Evolutionary conservation across 192 early-diverging fungal species (phyloP).

Genomic region (Coemansia sp.): DNA sequence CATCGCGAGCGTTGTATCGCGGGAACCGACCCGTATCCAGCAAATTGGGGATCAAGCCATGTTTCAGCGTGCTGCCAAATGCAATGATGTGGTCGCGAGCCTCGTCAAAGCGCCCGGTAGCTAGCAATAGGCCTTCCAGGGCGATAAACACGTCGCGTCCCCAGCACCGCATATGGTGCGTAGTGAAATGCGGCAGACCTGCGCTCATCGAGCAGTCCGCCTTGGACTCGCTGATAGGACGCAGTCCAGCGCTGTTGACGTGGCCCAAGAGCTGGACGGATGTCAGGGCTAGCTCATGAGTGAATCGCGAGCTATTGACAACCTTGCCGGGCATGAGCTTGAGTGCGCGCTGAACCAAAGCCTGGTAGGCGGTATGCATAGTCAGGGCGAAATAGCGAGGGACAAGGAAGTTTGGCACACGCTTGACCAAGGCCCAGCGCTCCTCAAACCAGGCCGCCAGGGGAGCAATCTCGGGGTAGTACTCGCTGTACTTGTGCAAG

Average conservation of each 20-base stretch:
- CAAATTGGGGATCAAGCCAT: conserved; percentile 96
- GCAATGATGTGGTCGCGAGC: conserved; percentile 85
- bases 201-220: conserved; percentile 77
- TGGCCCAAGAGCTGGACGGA: conserved; percentile 83
- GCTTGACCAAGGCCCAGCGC: conserved; percentile 71
- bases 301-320: conserved; percentile 63
- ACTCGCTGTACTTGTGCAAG: conserved; percentile 47
- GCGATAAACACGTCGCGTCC: conserved; percentile 98
- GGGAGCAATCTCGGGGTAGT: conserved; percentile 25
- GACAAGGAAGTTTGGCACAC: conserved; percentile 77
- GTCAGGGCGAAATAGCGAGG: conserved; percentile 95
- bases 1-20: conserved; percentile 95
- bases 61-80: conserved; percentile 89
- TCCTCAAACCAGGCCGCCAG: conserved; percentile 77
- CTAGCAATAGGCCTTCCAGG: conserved; percentile 79
- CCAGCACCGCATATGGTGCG: conserved; percentile 93
- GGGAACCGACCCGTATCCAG: conserved; percentile 83
- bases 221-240: conserved; percentile 56
- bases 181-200: conserved; percentile 93
- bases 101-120: conserved; percentile 79
- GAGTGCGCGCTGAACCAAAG: conserved; percentile 66
- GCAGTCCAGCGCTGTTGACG: conserved; percentile 81
- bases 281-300: conserved; percentile 72
- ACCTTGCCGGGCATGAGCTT: conserved; percentile 62
- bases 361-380: conserved; percentile 75